Conservation (phyloP, 129 eudicot genomes). For the Flaveria robusta region DNA sequence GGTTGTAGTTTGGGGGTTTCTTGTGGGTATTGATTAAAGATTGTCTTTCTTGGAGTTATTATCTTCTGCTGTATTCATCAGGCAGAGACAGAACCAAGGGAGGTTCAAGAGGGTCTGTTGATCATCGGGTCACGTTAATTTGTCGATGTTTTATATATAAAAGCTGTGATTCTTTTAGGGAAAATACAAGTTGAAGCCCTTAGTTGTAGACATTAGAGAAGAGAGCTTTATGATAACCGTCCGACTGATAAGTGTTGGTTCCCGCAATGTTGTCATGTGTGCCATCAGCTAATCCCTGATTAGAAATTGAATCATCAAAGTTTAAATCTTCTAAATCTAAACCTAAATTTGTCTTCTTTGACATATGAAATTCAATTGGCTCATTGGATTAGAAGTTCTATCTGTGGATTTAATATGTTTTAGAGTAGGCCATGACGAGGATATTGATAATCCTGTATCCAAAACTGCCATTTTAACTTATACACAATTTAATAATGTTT, state of each 20-base stretch:
- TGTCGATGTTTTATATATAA: no score
- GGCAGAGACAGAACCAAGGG: no score
- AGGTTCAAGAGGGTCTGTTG: no score
- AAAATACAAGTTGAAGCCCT: no score
- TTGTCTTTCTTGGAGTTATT: constrained; percentile 19
- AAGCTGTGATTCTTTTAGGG: no score
- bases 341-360: constrained; percentile 4
- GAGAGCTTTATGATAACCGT: no score
- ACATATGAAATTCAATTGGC: constrained; percentile 4
- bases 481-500: neutral
- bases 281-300: neutral
- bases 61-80: constrained; percentile 3
- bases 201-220: no score
- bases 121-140: no score
- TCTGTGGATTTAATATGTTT: constrained; percentile 19
- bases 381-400: neutral
- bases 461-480: constrained; percentile 11
- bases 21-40: constrained; percentile 32
- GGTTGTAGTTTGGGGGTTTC: constrained; percentile 22
- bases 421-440: neutral
- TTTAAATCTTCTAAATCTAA: neutral
- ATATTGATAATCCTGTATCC: constrained; percentile 3
- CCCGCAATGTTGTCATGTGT: neutral
- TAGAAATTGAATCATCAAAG: neutral
- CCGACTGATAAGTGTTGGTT: no score